These are phyloP conservation scores for Botryotinia narcissicola DNA, from an alignment of 2,329 filamentous ascomycete species.

Conservation along the genomic window DNA sequence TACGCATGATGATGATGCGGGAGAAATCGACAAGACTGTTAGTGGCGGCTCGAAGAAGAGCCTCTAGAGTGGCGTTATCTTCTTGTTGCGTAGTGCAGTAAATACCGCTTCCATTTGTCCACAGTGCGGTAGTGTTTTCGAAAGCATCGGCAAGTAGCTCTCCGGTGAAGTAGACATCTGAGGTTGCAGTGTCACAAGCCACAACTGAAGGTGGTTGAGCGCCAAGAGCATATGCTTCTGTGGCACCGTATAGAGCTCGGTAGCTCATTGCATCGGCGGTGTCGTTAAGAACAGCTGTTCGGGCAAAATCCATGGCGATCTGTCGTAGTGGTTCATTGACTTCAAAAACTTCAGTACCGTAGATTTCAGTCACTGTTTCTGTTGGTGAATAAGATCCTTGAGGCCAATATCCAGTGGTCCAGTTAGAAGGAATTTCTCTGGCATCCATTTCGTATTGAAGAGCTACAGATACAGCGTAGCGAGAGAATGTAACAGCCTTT, in stretches of 20 bases:
- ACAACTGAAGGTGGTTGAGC: slow-evolving; percentile 36
- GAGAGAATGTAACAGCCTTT: slow-evolving; percentile 59
- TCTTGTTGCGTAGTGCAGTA: slow-evolving; percentile 72
- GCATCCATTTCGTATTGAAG: slow-evolving; percentile 73
- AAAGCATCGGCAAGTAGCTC: slow-evolving; percentile 58
- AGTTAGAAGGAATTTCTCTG: slow-evolving; percentile 62
- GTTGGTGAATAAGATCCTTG: slow-evolving; percentile 53
- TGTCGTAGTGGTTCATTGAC: slow-evolving; percentile 56
- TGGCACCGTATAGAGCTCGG: slow-evolving; percentile 48
- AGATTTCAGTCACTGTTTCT: slow-evolving; percentile 55
- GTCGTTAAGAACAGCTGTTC: slow-evolving; percentile 51
- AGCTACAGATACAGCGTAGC: slow-evolving; percentile 68
- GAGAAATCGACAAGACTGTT: slow-evolving; percentile 60
- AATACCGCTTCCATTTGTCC: slow-evolving; percentile 63
- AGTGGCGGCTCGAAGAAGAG: slow-evolving; percentile 56
- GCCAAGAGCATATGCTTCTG: slow-evolving; percentile 8
- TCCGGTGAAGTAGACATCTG: slow-evolving; percentile 70
- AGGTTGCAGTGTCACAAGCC: slow-evolving; percentile 66
- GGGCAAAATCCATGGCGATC: slow-evolving; percentile 46
- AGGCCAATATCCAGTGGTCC: slow-evolving; percentile 64
- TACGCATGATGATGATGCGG: slow-evolving; percentile 64
- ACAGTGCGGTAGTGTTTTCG: slow-evolving; percentile 57
- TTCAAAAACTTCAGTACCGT: slow-evolving; percentile 68
- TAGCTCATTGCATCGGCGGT: slow-evolving; percentile 49
- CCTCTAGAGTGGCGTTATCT: slow-evolving; percentile 66